These are phyloP conservation scores for Penicillium alfredii DNA, from an alignment of 495 filamentous ascomycete species.

Conservation along the genomic window DNA sequence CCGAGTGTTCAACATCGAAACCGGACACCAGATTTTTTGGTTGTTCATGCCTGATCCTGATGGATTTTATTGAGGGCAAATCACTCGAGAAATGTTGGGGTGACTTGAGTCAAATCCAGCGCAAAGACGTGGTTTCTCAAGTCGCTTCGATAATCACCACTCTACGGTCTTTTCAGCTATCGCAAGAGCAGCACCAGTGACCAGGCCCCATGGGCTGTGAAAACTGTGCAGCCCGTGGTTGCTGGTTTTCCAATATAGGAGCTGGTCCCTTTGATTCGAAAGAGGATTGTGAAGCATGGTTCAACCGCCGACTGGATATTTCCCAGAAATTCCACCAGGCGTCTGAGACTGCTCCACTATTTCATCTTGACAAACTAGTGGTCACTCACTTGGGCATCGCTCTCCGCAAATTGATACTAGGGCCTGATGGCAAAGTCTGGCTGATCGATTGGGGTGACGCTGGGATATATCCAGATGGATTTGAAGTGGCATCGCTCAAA, in stretches of 20 bases:
- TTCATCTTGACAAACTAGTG: slow-evolving; percentile 6
- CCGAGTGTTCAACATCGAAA: slow-evolving; percentile 5
- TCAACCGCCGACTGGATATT: slow-evolving; percentile 6
- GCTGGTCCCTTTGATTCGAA: slow-evolving; percentile 7
- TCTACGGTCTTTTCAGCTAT: slow-evolving; percentile 7
- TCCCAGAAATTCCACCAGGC: slow-evolving; percentile 6
- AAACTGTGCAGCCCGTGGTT: slow-evolving; percentile 3
- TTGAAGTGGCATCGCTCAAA: slow-evolving; percentile 9
- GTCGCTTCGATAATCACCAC: slow-evolving; percentile 5
- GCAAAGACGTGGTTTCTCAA: slow-evolving; percentile 4
- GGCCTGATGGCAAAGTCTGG: slow-evolving; percentile 3
- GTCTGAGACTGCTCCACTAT: slow-evolving; percentile 3
- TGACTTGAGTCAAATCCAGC: slow-evolving; percentile 1
- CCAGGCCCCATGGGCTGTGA: slow-evolving; percentile 6
- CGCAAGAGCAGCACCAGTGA: slow-evolving; percentile 3
- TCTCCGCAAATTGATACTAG: slow-evolving; percentile 7
- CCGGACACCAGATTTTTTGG: slow-evolving; percentile 1
- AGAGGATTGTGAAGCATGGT: slow-evolving; percentile 3
- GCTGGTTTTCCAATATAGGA: slow-evolving; percentile 7
- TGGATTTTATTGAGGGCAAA: slow-evolving; percentile 7
- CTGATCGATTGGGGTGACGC: slow-evolving; percentile 7
- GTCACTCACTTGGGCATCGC: slow-evolving; percentile 9
- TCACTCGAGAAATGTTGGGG: slow-evolving; percentile 4
- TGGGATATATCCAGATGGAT: slow-evolving; percentile 8
- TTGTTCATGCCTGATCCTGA: slow-evolving; percentile 7